Evolutionary conservation across 1,284 basidiomycete genomes (phyloP), one percentile per base, ranked within the genome.

Genomic region (Cerioporus squamosus): DNA sequence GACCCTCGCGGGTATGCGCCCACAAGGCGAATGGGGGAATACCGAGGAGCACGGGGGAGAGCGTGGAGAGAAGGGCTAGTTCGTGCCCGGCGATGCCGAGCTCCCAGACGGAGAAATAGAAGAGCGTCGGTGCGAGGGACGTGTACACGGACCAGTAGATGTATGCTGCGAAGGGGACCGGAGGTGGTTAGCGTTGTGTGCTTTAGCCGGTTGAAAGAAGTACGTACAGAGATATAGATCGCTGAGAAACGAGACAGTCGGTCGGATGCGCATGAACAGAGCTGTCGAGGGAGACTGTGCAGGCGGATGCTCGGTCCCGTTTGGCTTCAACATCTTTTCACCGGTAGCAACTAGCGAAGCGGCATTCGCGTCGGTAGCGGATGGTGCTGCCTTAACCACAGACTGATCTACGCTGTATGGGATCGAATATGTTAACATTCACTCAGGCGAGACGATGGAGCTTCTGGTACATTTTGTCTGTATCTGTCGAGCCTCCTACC

Each of bases 51-150:
- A 82, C 67, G 0, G 92, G 91, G 0, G 92, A 85, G 22, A 95
- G 79, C 14, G 86, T 83, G 5, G 82, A 79, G 5, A 93, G 75
- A 5, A 93, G 74, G 0, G 90, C 83, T 5, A 90, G 76, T 70
- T 94, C 92, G 31, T 88, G 84, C 2, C 92, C 91, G n/a, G 90
- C 82, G 49, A 90, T 79, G 47, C 87, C 91, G 18, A 96, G 86
- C 68, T 93, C 83, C 94, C 93, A 96, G 7, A 96, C 88, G 23
- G 91, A 94, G 77, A 93, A 95, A 75, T 95, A 97, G 77, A 97
- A 97, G 6, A 97, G 82, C 39, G 90, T 90, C 0, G 92, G 88
- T 9, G 90, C 85, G 20, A 97, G 82, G 1, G 87, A 85, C 1
- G 95, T 96, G 68, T 93, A 86, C 42, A 93, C 81, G 0, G 95